phyloP scores from a whole-genome alignment of 225 moss, liverwort and hornwort species.

The Physcomitrellopsis africana region DNA sequence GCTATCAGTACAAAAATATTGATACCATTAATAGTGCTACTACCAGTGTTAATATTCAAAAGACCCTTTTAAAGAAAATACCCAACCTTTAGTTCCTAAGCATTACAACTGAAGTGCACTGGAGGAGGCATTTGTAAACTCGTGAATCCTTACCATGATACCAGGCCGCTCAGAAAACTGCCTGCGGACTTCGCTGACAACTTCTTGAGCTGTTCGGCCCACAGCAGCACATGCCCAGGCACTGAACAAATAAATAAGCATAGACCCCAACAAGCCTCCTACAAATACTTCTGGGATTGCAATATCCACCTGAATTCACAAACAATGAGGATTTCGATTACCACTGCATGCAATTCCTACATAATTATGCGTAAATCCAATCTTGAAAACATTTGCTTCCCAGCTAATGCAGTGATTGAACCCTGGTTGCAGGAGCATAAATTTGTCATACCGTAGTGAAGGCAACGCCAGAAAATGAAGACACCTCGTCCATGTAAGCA shows the following conservation, averaged over 20 bases:
- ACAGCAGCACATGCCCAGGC: constrained; percentile 98
- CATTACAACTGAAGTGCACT: background rate
- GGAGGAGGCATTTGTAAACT: background rate
- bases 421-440: background rate
- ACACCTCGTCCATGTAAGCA: constrained; percentile 99
- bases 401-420: background rate
- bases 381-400: background rate
- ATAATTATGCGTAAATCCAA: background rate
- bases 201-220: constrained; percentile 95
- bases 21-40: no score
- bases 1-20: constrained; percentile 12
- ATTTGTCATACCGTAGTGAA: constrained; percentile 70
- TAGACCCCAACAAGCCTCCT: constrained; percentile 88
- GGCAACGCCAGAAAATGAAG: constrained; percentile 85
- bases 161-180: constrained; percentile 95
- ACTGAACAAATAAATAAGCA: constrained; percentile 96
- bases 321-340: background rate
- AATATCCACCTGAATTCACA: constrained; percentile 82
- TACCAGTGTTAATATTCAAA: no score
- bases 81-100: background rate
- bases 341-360: background rate
- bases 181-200: constrained; percentile 94
- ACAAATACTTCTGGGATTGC: constrained; percentile 96
- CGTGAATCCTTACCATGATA: constrained; percentile 71
- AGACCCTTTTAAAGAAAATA: no score